Percentiles rank a stretch among this genome's conserved stretches.
Evolutionary conservation across 2,329 filamentous ascomycete species (phyloP).

Genomic region (Microdochium nivale): DNA sequence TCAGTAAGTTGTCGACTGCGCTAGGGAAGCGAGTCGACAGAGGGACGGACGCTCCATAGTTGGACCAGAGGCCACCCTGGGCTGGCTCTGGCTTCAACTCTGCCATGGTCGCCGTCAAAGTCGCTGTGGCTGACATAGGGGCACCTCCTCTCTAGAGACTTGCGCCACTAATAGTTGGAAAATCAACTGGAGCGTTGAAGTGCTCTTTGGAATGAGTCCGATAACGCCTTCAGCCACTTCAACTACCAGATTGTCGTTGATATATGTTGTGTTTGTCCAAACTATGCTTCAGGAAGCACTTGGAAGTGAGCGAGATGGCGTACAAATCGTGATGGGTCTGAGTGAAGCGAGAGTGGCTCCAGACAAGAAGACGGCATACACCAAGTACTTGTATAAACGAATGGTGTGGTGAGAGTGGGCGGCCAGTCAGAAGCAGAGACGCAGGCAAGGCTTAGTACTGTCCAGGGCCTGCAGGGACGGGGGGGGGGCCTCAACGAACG

Average conservation of each 20-base stretch:
- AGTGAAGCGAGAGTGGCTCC: neutral
- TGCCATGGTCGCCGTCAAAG: constrained; percentile 54
- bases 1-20: constrained; percentile 39
- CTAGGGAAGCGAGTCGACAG: constrained; percentile 42
- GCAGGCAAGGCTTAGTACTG: neutral
- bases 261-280: neutral
- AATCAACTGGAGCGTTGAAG: neutral
- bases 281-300: neutral
- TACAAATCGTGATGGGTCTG: neutral
- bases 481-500: neutral
- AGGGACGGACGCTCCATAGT: constrained; percentile 46
- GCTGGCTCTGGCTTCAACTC: constrained; percentile 52
- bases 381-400: neutral
- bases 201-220: neutral
- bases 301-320: neutral
- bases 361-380: neutral
- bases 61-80: constrained; percentile 50
- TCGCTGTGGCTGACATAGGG: constrained; percentile 53
- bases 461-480: neutral
- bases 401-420: neutral
- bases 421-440: neutral
- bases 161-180: constrained; percentile 1
- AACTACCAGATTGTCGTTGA: neutral
- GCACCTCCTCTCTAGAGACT: constrained; percentile 29
- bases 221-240: neutral